phyloP scores from a whole-genome alignment of 148 eudicot genomes.

The Heliamphora exappendiculata region DNA sequence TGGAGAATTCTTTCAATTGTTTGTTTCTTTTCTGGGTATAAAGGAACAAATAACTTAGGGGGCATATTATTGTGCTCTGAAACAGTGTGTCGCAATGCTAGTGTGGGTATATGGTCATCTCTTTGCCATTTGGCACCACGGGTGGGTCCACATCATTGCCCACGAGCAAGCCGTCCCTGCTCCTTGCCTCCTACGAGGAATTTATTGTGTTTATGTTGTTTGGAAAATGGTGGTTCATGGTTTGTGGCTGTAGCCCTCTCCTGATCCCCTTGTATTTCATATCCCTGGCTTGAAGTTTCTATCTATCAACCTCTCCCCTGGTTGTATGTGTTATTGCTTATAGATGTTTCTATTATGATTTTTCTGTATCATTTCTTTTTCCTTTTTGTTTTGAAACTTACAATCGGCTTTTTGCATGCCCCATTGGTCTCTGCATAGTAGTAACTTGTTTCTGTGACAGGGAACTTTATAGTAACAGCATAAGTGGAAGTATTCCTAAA shows the following conservation, averaged over 20 bases:
- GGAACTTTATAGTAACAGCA: slow-evolving; percentile 78
- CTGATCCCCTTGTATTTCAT: not conserved
- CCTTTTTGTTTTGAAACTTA: not conserved
- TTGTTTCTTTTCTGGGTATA: not conserved
- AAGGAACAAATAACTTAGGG: not conserved
- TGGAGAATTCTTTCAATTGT: not conserved
- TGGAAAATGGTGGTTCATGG: not conserved
- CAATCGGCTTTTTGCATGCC: not conserved
- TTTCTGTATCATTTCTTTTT: not conserved
- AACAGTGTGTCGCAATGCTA: not conserved
- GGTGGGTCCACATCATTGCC: no score
- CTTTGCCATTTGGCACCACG: no score
- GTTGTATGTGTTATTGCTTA: not conserved
- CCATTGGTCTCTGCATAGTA: not conserved
- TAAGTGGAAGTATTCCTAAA: slow-evolving; percentile 57
- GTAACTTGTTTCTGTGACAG: slow-evolving; percentile 30
- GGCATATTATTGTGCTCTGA: not conserved
- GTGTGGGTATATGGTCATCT: no score
- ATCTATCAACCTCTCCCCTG: slow-evolving; percentile 1
- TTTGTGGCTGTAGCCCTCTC: not conserved
- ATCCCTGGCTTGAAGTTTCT: not conserved
- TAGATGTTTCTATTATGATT: not conserved
- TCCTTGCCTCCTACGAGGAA: no score
- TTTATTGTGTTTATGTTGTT: not conserved
- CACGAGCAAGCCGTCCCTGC: not conserved